Conservation (phyloP, 208 protist species). For the Trichomonas tenax region DNA sequence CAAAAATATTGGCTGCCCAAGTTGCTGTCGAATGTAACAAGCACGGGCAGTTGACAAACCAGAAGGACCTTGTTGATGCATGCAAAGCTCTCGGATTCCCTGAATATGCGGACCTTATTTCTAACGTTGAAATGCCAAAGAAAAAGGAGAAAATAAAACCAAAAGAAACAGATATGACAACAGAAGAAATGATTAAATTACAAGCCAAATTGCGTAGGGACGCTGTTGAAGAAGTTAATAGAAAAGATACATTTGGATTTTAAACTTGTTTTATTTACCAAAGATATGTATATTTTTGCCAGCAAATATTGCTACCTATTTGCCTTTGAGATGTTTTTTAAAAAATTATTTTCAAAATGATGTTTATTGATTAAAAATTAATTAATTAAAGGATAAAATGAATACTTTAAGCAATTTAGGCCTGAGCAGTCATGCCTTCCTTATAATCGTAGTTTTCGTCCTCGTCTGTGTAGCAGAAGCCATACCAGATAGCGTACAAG, state of each 20-base stretch:
- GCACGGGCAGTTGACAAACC: not conserved
- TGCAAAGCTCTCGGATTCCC: not conserved
- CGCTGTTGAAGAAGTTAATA: not conserved
- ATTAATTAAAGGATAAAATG: too few relatives aligned
- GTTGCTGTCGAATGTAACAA: not conserved
- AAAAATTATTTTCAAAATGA: too few relatives aligned
- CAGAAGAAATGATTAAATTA: not conserved
- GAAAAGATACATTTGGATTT: not conserved
- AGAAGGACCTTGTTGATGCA: not conserved
- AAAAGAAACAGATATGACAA: not conserved
- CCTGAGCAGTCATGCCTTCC: not conserved
- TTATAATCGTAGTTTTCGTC: not conserved
- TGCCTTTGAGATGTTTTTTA: too few relatives aligned
- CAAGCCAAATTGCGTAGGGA: not conserved
- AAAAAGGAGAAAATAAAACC: not conserved
- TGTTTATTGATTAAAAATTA: too few relatives aligned
- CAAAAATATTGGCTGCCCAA: not conserved
- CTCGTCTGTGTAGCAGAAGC: not conserved
- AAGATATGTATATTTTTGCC: too few relatives aligned
- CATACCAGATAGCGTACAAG: not conserved
- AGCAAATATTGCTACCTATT: too few relatives aligned
- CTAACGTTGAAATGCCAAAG: not conserved
- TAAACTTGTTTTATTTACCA: too few relatives aligned
- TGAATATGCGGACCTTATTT: not conserved
- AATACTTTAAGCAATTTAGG: too few relatives aligned